Evolutionary conservation across 257 asterid genomes (phyloP), one percentile per base, ranked within the genome.

Genomic region (Ajuga chamaepitys): DNA sequence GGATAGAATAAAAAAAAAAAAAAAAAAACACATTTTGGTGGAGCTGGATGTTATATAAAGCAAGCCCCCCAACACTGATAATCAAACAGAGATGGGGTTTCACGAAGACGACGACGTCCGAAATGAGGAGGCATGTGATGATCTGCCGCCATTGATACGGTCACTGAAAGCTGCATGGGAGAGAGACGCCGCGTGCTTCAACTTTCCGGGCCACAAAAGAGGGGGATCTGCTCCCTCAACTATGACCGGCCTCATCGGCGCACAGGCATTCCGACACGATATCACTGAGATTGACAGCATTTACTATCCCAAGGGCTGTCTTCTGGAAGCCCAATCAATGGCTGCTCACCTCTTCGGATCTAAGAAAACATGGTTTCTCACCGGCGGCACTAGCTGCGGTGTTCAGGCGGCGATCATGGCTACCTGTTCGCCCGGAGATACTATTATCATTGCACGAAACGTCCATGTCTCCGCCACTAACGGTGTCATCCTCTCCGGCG

Each of bases 271-370:
- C 68, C 67, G 78, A 54, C 83, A 85, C 12, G 88, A 85, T 52
- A 64, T 82, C 12, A 81, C 92, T 1, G 85, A 80, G 56, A 79
- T 82, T 9, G 88, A 77, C 77, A 70, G 70, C 62, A 79, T 82
- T 22, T 85, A 61, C 71, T 10, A 70, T 9, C 91, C 88, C 4
- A 79, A 71, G 25, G 88, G 88, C 21, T 83, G 87, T 40, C 82
- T 85, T 77, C 44, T 80, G n/a, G 85, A 85, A 58, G 92, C 92
- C 9, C 81, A 74, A 68, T 61, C 38, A 6, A 41, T 21, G 66
- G 92, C 88, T 4, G 85, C 92, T 5, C 34, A 58, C 28, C 86
- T 85, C 38, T 85, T 85, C 59, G 92, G 92, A 56, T 88, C 88
- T 13, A 70, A 74, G 7, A 86, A 85, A 70, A 80, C 88, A 21